Evolutionary conservation across 1,284 basidiomycete genomes (phyloP).

Genomic region (Sphagnurus paluster): DNA sequence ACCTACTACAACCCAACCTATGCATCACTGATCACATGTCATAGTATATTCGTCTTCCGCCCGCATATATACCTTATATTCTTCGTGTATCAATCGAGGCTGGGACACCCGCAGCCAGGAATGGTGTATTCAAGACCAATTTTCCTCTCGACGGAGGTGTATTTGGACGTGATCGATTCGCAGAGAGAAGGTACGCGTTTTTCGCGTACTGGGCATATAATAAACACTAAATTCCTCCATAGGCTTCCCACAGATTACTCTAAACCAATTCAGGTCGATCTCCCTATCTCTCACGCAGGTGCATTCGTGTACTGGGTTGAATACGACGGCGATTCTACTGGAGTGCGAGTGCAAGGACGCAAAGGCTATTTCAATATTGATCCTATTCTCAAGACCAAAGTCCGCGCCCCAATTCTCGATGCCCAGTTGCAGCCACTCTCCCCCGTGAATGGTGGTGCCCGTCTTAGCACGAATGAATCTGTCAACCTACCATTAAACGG

Average conservation of each 20-base stretch:
- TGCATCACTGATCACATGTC: conserved; percentile 11
- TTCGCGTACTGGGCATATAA: conserved; percentile 14
- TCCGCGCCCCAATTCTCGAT: conserved; percentile 72
- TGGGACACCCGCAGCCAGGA: conserved; percentile 83
- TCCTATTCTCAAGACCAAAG: conserved; percentile 76
- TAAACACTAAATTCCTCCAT: conserved; percentile 13
- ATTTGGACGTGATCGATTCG: conserved; percentile 79
- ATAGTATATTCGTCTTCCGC: conserved; percentile 93
- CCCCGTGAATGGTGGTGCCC: conserved; percentile 42
- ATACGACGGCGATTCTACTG: conserved; percentile 66
- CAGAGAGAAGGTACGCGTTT: conserved; percentile 70
- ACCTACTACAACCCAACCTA: conserved; percentile 1
- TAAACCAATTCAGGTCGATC: conserved; percentile 88
- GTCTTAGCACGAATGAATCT: conserved; percentile 42
- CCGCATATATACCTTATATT: conserved; percentile 87
- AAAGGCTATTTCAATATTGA: conserved; percentile 96
- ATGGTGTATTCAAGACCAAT: conserved; percentile 91
- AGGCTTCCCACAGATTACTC: conserved; percentile 82
- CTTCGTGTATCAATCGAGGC: conserved; percentile 87
- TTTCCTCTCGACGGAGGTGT: conserved; percentile 89
- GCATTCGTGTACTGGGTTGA: conserved; percentile 94
- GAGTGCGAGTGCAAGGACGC: conserved; percentile 71
- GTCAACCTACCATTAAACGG: conserved; percentile 82
- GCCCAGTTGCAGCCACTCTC: conserved; percentile 52
- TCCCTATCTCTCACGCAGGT: conserved; percentile 93